Evolutionary conservation across 2,329 filamentous ascomycete species (phyloP), one percentile per base, ranked within the genome.

Genomic region (Dactylellina cionopaga): DNA sequence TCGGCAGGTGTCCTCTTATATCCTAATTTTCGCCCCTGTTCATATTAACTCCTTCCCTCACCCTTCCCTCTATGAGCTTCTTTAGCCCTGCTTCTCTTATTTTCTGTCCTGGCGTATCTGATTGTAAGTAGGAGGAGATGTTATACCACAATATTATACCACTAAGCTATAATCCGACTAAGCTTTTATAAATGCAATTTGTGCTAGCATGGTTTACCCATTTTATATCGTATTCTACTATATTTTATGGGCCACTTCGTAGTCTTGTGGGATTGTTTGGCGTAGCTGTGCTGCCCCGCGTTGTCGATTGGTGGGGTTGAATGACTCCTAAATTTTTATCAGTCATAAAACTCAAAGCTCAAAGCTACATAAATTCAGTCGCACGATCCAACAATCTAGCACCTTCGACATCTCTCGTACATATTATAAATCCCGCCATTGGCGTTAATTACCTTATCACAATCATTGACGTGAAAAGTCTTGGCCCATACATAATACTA

Each of bases 1-100:
- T 74, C 49, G 62, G 69, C 69, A 41, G 69, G 63, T 74, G 55
- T 74, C 69, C 60, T 62, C 62, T 31, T 33, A 47, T 35, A 10
- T 17, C 29, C 25, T 66, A 51, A 58, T 66, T 51, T 62, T 65
- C 55, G 58, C 31, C 44, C 29, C 41, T 73, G 62, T 73, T 39
- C 56, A 68, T 68, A 74, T 74, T 62, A 27, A 31, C 39, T 31
- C 33, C 58, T 33, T 15, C 44, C 19, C 19, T 11, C 3, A 17
- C n/a, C n/a, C n/a, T n/a, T n/a, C n/a, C n/a, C n/a, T 54, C 17
- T 55, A 35, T 41, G 29, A 43, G 49, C 41, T 15, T 56, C 11
- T 41, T 7, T 25, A 52, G 47, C 25, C 29, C 31, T 52, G 47
- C 37, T 37, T 52, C 47, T 24, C 17, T 17, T 51, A 41, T 47